phyloP scores from a whole-genome alignment of 345 rosid species.

The Arabis hirsuta region DNA sequence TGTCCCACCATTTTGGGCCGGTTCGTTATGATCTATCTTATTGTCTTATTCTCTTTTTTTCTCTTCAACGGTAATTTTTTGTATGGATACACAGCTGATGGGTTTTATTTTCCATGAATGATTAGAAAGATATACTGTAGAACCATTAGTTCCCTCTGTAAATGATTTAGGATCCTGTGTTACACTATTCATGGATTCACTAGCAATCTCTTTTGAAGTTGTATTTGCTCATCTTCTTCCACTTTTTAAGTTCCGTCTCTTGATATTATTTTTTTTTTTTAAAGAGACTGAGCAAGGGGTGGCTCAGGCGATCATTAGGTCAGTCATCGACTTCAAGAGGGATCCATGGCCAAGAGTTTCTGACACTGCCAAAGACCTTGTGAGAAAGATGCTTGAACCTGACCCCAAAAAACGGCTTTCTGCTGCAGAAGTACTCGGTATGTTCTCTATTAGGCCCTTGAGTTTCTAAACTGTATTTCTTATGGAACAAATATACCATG shows the following conservation, averaged over 20 bases:
- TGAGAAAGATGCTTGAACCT: slow-evolving; percentile 89
- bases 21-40: slow-evolving; percentile 46
- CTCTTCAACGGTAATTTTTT: slow-evolving; percentile 1
- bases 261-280: slow-evolving; percentile 14
- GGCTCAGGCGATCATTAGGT: slow-evolving; percentile 88
- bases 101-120: slow-evolving; percentile 14
- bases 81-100: neutral
- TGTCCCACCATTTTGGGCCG: slow-evolving; percentile 96
- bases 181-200: slow-evolving; percentile 2
- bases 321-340: slow-evolving; percentile 79
- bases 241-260: slow-evolving; percentile 13
- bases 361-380: slow-evolving; percentile 88
- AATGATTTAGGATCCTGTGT: slow-evolving; percentile 7
- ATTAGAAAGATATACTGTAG: slow-evolving; percentile 3
- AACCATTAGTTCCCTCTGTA: neutral
- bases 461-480: neutral
- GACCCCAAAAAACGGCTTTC: slow-evolving; percentile 77
- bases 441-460: neutral
- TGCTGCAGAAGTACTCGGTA: slow-evolving; percentile 93
- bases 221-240: slow-evolving; percentile 1
- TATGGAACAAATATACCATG: slow-evolving; percentile 7
- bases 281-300: slow-evolving; percentile 98
- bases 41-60: neutral
- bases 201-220: neutral
- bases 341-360: slow-evolving; percentile 99